phyloP scores from a whole-genome alignment of 2,329 filamentous ascomycete genomes.

The Epichloe gansuensis region DNA sequence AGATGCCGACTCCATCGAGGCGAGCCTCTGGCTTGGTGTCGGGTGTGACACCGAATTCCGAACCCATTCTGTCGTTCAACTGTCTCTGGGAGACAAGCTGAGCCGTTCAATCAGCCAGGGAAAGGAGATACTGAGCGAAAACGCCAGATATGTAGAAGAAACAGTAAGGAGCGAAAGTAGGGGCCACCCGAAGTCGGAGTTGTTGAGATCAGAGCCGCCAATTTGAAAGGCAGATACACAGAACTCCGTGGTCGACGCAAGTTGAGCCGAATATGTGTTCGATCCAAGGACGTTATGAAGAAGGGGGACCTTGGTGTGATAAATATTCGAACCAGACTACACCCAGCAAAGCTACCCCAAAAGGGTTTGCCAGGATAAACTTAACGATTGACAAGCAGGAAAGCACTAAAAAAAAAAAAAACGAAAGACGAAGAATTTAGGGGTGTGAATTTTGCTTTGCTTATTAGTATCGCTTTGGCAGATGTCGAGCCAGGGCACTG shows the following conservation, averaged over 20 bases:
- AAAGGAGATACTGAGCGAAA: background rate
- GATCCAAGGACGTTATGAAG: too few relatives aligned
- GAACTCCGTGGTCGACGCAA: background rate
- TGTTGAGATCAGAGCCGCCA: constrained; percentile 1
- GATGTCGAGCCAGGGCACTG: background rate
- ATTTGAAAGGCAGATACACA: background rate
- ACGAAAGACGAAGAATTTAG: background rate
- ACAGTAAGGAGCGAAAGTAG: background rate
- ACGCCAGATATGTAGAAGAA: background rate
- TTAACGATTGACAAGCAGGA: background rate
- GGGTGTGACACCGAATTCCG: constrained; percentile 20
- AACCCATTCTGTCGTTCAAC: constrained; percentile 13
- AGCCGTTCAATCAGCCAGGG: background rate
- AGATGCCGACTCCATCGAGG: constrained; percentile 28
- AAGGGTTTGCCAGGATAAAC: background rate
- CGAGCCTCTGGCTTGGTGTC: constrained; percentile 19
- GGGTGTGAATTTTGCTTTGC: background rate
- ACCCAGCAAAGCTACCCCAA: background rate
- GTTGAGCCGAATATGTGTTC: background rate
- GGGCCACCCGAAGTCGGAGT: background rate
- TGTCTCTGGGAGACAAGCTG: background rate
- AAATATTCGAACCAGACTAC: constrained; percentile 2
- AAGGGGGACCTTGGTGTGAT: background rate
- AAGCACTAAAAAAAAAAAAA: background rate
- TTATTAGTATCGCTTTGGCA: background rate